Conservation (phyloP, 2,329 filamentous ascomycete species). For the Fusarium denticulatum region DNA sequence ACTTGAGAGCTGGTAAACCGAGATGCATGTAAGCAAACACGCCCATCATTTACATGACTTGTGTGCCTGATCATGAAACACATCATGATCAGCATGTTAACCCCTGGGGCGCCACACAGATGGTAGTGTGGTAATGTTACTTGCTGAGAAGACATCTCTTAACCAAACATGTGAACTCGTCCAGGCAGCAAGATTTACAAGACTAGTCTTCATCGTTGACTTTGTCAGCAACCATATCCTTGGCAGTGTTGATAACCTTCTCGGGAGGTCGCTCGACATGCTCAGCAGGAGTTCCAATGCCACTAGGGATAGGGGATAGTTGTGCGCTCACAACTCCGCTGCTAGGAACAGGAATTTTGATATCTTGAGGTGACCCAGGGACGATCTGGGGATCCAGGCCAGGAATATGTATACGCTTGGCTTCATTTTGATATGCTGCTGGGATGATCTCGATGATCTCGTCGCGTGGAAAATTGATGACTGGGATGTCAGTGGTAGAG, state of each 20-base stretch:
- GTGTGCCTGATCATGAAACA: constrained; percentile 30
- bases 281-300: constrained; percentile 58
- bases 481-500: constrained; percentile 92
- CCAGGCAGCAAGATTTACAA: neutral
- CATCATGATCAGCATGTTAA: constrained; percentile 29
- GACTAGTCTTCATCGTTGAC: constrained; percentile 62
- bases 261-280: constrained; percentile 56
- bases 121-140: neutral
- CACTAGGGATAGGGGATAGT: constrained; percentile 60
- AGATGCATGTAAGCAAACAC: constrained; percentile 9
- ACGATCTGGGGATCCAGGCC: constrained; percentile 72
- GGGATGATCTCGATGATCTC: constrained; percentile 99
- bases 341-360: constrained; percentile 77
- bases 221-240: constrained; percentile 63
- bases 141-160: neutral
- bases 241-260: constrained; percentile 60
- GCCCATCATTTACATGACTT: neutral
- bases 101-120: constrained; percentile 3
- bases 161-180: neutral
- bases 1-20: constrained; percentile 18
- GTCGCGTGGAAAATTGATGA: constrained; percentile 90
- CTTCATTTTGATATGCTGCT: constrained; percentile 95
- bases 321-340: constrained; percentile 48
- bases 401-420: constrained; percentile 88
- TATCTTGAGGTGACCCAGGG: constrained; percentile 81